A percentile compares a stretch with the other conserved stretches of the same genome.
Conservation (phyloP, 2,329 filamentous ascomycete species). For the Aspergillus puulaauensis region DNA sequence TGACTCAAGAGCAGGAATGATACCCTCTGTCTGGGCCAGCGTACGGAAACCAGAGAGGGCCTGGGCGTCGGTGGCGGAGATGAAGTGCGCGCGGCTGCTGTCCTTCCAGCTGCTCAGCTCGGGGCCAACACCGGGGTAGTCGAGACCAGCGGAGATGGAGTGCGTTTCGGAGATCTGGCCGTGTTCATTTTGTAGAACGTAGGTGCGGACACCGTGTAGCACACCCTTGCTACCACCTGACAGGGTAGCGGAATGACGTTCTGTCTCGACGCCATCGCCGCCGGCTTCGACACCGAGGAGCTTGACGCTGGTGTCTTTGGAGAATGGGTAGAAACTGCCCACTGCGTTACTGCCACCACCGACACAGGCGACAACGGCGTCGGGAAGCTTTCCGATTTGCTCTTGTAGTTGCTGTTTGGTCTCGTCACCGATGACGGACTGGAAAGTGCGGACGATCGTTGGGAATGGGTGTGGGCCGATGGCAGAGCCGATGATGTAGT, state of each 20-base stretch:
- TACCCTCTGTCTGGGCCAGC: slow-evolving; percentile 85
- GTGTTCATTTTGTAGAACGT: slow-evolving; percentile 87
- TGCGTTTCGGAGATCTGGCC: slow-evolving; percentile 95
- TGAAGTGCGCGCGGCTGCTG: slow-evolving; percentile 77
- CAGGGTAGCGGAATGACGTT: slow-evolving; percentile 82
- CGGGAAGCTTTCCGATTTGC: slow-evolving; percentile 82
- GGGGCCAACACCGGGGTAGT: slow-evolving; percentile 95
- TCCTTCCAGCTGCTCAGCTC: slow-evolving; percentile 95
- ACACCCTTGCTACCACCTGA: slow-evolving; percentile 86
- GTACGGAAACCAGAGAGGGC: slow-evolving; percentile 85
- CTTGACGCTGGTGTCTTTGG: slow-evolving; percentile 79
- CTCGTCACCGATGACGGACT: slow-evolving; percentile 92
- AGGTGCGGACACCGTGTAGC: slow-evolving; percentile 92
- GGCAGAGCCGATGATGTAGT: slow-evolving; percentile 97
- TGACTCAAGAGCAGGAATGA: slow-evolving; percentile 93
- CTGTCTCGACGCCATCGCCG: slow-evolving; percentile 85
- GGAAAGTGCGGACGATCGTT: slow-evolving; percentile 94
- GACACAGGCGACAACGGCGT: slow-evolving; percentile 94
- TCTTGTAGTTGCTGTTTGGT: slow-evolving; percentile 88
- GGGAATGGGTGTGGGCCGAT: slow-evolving; percentile 98
- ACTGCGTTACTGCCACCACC: slow-evolving; percentile 93
- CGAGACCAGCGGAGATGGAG: slow-evolving; percentile 91
- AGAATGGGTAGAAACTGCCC: slow-evolving; percentile 98
- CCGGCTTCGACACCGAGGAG: slow-evolving; percentile 93
- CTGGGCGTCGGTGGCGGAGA: slow-evolving; percentile 87